Evolutionary conservation across 352 stramenopile species (phyloP), one percentile per base, ranked within the genome.

Genomic region (Phytopythium sindhum): DNA sequence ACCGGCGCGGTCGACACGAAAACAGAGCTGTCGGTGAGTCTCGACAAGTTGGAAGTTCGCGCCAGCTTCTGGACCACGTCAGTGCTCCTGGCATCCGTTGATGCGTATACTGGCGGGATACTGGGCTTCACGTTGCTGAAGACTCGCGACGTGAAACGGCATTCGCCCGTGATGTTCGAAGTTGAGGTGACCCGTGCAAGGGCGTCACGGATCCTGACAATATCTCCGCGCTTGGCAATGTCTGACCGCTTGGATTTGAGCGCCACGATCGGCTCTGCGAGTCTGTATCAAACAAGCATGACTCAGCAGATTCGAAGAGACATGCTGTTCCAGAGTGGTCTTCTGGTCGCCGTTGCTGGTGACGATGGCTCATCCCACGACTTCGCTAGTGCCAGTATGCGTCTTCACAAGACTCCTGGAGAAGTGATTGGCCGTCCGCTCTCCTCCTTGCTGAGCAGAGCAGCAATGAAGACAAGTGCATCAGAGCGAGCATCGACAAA

Each of bases 321-420:
- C 35, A 50, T 56, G 7, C 53, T 81, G 17, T 31, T 78, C n/a
- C 70, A 81, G 74, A 61, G 73, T 26, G 73, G 73, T 39, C 24
- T 50, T 35, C 31, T 60, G 2, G 0, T 19, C n/a, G 37, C 15
- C 9, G 14, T 33, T 33, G 37, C 29, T 37, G 35, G n/a, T 50
- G 54, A 45, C 23, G n/a, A 60, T 26, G 24, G 14, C 10, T 45
- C 24, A 21, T 1, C n/a, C 2, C 23, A 24, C 2, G 54, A 37
- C 21, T 60, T 45, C 33, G 28, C 35, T 24, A 15, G 1, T 33
- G 23, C 21, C 24, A 24, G 35, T 23, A 14, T 60, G 37, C 29
- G 54, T 35, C n/a, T 50, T 37, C 54, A 48, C 54, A 60, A 60
- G 54, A 50, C 54, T 33, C 35, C 35, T 17, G 54, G 54, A 4